Evolutionary conservation across 352 stramenopile genomes (phyloP), one percentile per base, ranked within the genome.

Genomic region (Phytophthora ohioensis): DNA sequence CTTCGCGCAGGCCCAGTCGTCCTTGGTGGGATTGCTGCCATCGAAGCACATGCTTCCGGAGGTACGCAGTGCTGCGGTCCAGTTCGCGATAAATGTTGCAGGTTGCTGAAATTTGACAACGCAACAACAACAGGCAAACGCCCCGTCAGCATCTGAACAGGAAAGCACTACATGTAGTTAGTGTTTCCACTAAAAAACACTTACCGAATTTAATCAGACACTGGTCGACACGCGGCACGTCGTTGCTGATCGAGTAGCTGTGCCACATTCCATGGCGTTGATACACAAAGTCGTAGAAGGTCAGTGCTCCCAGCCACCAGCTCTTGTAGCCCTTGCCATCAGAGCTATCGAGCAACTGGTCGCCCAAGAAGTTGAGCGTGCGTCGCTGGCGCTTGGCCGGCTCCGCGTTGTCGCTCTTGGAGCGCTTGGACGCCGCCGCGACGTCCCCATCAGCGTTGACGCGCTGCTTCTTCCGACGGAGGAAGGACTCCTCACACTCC

Each of bases 261-360:
- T 95, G 85, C 85, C 87, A 93, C 87, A 95, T 95, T 51, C 85
- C 85, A 47, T 95, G 87, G 27, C 87, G 87, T 59, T 95, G 87
- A 65, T 93, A 95, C 43, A 93, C 84, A 65, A 92, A 95, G 66
- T 95, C 86, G 70, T 93, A 95, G 63, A 92, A 93, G 36, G 87
- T 87, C 15, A 95, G 68, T 11, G 87, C 87, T 31, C 87, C 85
- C 36, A 92, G 82, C 87, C 87, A 95, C 87, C 87, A 95, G 64
- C 87, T 95, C 65, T 92, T 94, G 70, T 94, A 92, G n/a, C 83
- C 82, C 53, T 91, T 91, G 60, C 77, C 77, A 46, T 91, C 78
- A 12, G 89, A 84, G 38, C 72, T 87, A 43, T 89, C 82, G 34
- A 92, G 82, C 55, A 94, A 70, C 51, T 94, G 86, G 45, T 94